Evolutionary conservation across 805 yeast genomes (phyloP).

Genomic region (Metschnikowia picachoensis): DNA sequence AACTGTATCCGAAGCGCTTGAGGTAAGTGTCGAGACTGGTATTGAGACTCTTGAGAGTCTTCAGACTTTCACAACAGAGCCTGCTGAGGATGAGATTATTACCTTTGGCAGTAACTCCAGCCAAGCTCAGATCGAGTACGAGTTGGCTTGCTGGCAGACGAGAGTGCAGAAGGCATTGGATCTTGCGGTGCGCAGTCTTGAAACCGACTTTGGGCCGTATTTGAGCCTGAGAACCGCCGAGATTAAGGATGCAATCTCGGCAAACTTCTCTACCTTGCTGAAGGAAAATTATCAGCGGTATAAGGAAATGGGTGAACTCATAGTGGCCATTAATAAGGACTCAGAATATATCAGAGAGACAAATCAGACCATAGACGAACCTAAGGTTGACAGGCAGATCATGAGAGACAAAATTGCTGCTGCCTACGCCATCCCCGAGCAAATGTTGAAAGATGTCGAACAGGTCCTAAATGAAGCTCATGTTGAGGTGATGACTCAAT

Average conservation of each 20-base stretch:
- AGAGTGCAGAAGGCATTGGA: slow-evolving; percentile 33
- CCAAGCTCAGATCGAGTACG: slow-evolving; percentile 25
- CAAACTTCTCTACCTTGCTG: slow-evolving; percentile 27
- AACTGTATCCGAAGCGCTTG: background rate
- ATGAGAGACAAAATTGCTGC: slow-evolving; percentile 32
- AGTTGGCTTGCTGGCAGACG: slow-evolving; percentile 29
- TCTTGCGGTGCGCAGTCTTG: slow-evolving; percentile 32
- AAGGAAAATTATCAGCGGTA: slow-evolving; percentile 27
- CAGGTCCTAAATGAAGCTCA: slow-evolving; percentile 25
- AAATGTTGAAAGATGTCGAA: slow-evolving; percentile 22
- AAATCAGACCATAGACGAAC: slow-evolving; percentile 11
- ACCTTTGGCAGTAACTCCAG: slow-evolving; percentile 7
- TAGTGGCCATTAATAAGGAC: slow-evolving; percentile 32
- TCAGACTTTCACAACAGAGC: background rate
- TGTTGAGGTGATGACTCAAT: slow-evolving; percentile 24
- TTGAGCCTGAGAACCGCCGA: slow-evolving; percentile 23
- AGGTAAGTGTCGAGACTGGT: no score
- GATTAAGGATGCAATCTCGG: slow-evolving; percentile 24
- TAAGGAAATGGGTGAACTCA: slow-evolving; percentile 28
- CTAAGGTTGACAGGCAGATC: slow-evolving; percentile 28
- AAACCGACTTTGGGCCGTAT: slow-evolving; percentile 28
- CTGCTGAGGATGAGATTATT: slow-evolving; percentile 1
- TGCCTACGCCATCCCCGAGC: slow-evolving; percentile 23
- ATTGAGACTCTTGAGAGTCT: no score
- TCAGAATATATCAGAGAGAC: slow-evolving; percentile 25